Evolutionary conservation across 202 grass and related monocot genomes (phyloP).

Genomic region (Brachypodium distachyon): DNA sequence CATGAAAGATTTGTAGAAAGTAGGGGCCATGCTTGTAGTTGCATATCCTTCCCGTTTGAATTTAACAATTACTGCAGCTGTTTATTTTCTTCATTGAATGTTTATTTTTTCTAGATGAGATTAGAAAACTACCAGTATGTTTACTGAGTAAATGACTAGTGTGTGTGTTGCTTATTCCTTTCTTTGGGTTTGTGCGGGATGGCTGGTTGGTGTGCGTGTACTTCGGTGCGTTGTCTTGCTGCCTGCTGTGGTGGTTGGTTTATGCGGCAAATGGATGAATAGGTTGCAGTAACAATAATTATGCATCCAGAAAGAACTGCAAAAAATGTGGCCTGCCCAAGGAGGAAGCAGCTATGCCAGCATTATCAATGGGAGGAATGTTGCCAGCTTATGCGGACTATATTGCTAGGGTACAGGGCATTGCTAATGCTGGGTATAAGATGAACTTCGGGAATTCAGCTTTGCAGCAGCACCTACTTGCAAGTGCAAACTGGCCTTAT

Average conservation of each 20-base stretch:
- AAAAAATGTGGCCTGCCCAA: constrained; percentile 93
- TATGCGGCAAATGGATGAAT: constrained; percentile 64
- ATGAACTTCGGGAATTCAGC: constrained; percentile 59
- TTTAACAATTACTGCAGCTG: not conserved
- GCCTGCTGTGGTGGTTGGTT: constrained; percentile 52
- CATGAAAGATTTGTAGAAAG: not conserved
- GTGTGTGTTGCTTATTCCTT: constrained; percentile 46
- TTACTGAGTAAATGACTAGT: constrained; percentile 43
- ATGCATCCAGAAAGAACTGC: constrained; percentile 99
- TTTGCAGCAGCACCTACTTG: constrained; percentile 64
- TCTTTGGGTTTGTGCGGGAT: constrained; percentile 59
- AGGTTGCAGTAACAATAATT: constrained; percentile 99
- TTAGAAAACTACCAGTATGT: constrained; percentile 21
- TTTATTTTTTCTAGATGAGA: not conserved
- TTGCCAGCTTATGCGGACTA: constrained; percentile 73
- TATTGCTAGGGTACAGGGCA: constrained; percentile 44
- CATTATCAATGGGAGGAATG: constrained; percentile 70
- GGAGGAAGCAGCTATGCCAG: constrained; percentile 91
- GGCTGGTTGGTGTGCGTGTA: constrained; percentile 62
- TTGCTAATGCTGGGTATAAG: constrained; percentile 52
- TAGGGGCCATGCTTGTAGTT: not conserved
- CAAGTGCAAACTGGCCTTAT: constrained; percentile 55
- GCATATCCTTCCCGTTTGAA: not conserved
- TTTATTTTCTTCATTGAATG: constrained; percentile 6
- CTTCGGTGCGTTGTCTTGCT: constrained; percentile 47